phyloP scores from a whole-genome alignment of 2,329 filamentous ascomycete species.

The Aspergillus pseudoglaucus region DNA sequence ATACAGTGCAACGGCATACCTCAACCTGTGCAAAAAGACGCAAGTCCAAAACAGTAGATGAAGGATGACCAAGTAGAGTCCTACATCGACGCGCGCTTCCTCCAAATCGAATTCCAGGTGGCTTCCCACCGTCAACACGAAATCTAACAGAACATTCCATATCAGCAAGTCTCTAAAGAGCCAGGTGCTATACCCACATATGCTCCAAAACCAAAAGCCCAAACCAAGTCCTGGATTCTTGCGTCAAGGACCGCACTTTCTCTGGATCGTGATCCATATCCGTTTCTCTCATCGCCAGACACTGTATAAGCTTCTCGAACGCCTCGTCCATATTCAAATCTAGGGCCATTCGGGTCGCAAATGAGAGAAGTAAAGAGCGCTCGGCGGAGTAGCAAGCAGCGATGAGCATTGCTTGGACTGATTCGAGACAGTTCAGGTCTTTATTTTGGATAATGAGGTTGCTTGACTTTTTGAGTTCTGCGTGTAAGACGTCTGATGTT shows the following conservation, averaged over 20 bases:
- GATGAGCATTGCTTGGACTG: constrained; percentile 47
- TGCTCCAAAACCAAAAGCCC: constrained; percentile 48
- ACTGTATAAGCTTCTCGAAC: constrained; percentile 34
- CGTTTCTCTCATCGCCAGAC: constrained; percentile 20
- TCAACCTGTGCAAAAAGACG: constrained; percentile 50
- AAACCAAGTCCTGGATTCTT: constrained; percentile 46
- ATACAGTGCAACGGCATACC: too few relatives aligned
- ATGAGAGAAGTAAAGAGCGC: constrained; percentile 44
- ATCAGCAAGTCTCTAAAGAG: not conserved
- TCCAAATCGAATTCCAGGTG: constrained; percentile 33
- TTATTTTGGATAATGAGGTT: constrained; percentile 40
- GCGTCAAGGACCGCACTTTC: constrained; percentile 33
- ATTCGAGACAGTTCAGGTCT: constrained; percentile 39
- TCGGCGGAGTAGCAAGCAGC: constrained; percentile 50
- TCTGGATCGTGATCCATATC: constrained; percentile 11
- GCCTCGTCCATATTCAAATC: constrained; percentile 43
- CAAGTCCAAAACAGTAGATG: constrained; percentile 44
- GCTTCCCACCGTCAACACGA: constrained; percentile 42
- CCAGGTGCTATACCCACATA: constrained; percentile 25
- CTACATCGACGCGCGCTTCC: constrained; percentile 40
- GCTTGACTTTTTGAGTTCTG: constrained; percentile 41
- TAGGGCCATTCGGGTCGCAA: constrained; percentile 47
- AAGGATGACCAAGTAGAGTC: constrained; percentile 38
- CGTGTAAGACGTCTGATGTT: constrained; percentile 39
- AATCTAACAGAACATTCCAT: constrained; percentile 18